Conservation (phyloP, 2,329 filamentous ascomycete species). For the Akanthomyces dipterigenus region DNA sequence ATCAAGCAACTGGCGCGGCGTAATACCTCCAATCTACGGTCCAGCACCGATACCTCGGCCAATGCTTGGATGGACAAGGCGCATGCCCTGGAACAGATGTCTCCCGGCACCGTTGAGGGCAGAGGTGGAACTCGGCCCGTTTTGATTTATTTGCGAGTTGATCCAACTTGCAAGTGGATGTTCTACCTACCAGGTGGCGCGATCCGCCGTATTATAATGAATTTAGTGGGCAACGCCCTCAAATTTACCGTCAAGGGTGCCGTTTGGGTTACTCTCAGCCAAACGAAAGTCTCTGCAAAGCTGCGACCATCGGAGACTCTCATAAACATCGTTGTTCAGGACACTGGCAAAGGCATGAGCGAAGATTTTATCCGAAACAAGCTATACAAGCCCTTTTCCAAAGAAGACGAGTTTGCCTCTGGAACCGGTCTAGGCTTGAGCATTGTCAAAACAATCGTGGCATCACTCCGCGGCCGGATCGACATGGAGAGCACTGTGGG, state of each 20-base stretch:
- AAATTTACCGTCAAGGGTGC: conserved; percentile 48
- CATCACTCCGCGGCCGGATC: conserved; percentile 51
- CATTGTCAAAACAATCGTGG: conserved; percentile 55
- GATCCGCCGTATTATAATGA: conserved; percentile 52
- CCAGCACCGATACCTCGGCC: too few relatives aligned
- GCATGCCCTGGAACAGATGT: neutral
- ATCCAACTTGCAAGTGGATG: conserved; percentile 38
- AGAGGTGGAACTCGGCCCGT: neutral
- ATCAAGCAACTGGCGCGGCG: neutral
- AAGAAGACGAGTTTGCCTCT: conserved; percentile 53
- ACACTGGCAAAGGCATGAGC: conserved; percentile 61
- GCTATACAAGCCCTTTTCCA: conserved; percentile 57
- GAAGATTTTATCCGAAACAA: conserved; percentile 53
- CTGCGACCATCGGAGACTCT: conserved; percentile 21
- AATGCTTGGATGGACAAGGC: neutral
- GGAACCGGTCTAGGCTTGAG: conserved; percentile 61
- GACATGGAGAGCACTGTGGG: conserved; percentile 42
- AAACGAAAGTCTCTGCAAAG: neutral
- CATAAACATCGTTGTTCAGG: conserved; percentile 44
- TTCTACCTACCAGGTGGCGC: conserved; percentile 48
- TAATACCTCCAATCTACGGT: too few relatives aligned
- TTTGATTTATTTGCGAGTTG: conserved; percentile 35
- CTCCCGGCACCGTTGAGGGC: neutral
- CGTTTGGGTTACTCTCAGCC: conserved; percentile 10
- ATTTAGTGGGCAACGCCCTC: conserved; percentile 54